These are phyloP conservation scores for Neofusicoccum parvum DNA, from an alignment of 2,329 filamentous ascomycete species.

Conservation along the genomic window DNA sequence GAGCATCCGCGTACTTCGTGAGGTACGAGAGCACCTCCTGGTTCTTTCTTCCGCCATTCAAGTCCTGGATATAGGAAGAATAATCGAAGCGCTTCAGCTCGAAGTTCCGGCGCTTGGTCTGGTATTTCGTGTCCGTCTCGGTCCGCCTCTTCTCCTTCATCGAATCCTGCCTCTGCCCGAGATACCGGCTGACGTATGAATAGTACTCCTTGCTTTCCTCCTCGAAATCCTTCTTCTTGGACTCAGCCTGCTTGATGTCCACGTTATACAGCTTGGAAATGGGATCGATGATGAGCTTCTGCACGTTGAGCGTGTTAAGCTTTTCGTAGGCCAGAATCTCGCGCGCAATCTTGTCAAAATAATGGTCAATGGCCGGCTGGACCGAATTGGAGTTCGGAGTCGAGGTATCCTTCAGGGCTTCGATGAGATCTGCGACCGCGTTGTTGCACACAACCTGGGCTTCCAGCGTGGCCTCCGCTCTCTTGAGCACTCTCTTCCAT, in stretches of 20 bases:
- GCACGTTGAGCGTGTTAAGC: slow-evolving; percentile 79
- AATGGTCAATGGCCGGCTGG: slow-evolving; percentile 95
- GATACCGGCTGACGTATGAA: slow-evolving; percentile 88
- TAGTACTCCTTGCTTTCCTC: slow-evolving; percentile 99
- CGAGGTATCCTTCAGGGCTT: slow-evolving; percentile 83
- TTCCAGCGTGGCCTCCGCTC: slow-evolving; percentile 82
- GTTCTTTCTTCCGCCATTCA: slow-evolving; percentile 98
- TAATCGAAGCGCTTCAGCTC: slow-evolving; percentile 98
- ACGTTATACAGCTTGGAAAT: slow-evolving; percentile 87
- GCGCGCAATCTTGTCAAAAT: slow-evolving; percentile 94
- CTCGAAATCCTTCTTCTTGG: slow-evolving; percentile 96
- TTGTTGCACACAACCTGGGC: slow-evolving; percentile 86
- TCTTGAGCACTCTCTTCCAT: slow-evolving; percentile 95
- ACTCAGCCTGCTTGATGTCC: slow-evolving; percentile 96
- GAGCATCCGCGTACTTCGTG: slow-evolving; percentile 89
- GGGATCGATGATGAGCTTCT: slow-evolving; percentile 93
- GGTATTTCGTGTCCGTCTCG: slow-evolving; percentile 95
- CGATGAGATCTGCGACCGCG: slow-evolving; percentile 78
- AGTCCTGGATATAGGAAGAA: slow-evolving; percentile 97
- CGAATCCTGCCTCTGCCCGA: slow-evolving; percentile 94
- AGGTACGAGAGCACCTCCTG: slow-evolving; percentile 94
- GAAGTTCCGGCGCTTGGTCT: slow-evolving; percentile 89
- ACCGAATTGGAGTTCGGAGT: slow-evolving; percentile 93
- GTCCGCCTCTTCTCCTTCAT: slow-evolving; percentile 95
- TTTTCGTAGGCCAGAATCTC: slow-evolving; percentile 88